Conservation (phyloP, 169 alveolate species). For the Plasmodium inui region DNA sequence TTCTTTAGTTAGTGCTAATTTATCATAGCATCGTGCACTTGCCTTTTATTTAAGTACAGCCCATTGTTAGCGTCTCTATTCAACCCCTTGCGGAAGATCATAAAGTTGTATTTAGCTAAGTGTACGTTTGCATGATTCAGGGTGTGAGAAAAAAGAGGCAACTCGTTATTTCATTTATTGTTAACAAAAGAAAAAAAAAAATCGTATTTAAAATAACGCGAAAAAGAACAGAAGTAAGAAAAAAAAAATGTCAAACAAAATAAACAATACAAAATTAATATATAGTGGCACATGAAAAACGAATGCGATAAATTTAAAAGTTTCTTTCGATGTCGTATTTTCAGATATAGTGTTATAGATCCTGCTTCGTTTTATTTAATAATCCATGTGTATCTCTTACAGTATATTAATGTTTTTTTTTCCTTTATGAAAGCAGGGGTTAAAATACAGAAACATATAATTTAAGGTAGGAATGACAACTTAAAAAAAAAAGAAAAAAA, state of each 20-base stretch:
- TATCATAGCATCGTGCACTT: background rate
- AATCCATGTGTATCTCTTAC: background rate
- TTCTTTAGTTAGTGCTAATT: background rate
- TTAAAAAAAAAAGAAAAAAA: slow-evolving; percentile 9
- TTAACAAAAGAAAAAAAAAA: background rate
- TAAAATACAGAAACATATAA: slow-evolving; percentile 41
- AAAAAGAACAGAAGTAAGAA: background rate
- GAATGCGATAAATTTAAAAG: background rate
- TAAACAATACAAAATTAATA: background rate
- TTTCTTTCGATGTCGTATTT: background rate
- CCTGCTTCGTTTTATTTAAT: background rate
- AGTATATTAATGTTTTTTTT: background rate
- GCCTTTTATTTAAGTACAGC: background rate
- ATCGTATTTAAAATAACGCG: background rate
- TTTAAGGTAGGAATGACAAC: slow-evolving; percentile 10
- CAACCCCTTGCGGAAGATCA: background rate
- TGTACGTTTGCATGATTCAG: background rate
- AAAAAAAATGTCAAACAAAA: background rate
- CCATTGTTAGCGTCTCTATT: background rate
- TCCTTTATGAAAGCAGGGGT: background rate
- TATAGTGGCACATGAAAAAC: background rate
- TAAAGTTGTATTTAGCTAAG: background rate
- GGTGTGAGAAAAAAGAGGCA: background rate
- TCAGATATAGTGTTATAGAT: background rate
- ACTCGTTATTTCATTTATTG: background rate